A percentile compares a stretch with the other conserved stretches of the same genome.
phyloP scores from a whole-genome alignment of 2,329 filamentous ascomycete genomes.

The Sarocladium brachiariae region DNA sequence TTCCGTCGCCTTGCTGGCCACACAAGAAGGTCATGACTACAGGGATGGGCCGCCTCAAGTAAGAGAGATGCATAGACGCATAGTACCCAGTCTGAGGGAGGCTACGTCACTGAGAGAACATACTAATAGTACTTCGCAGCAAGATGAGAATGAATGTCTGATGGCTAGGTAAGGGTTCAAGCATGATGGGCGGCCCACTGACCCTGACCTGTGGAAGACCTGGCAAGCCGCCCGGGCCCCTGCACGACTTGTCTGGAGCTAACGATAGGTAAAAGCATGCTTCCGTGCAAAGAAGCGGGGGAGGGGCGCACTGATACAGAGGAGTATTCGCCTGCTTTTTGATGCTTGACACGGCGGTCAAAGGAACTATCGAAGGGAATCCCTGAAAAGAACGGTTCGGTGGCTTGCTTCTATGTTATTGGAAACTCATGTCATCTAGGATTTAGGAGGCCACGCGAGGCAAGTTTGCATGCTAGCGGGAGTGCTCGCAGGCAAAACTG shows the following conservation, averaged over 20 bases:
- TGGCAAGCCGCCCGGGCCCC: background rate
- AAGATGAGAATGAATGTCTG: no score
- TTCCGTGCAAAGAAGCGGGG: background rate
- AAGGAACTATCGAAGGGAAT: no score
- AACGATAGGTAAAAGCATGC: background rate
- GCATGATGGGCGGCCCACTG: no score
- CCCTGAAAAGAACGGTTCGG: background rate
- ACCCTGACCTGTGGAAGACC: no score
- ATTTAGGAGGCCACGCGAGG: background rate
- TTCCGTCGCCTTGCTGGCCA: no score
- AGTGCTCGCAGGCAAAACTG: no score
- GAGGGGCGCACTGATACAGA: background rate
- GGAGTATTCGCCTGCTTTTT: background rate
- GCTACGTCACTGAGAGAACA: background rate
- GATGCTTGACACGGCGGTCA: no score
- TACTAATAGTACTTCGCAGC: background rate
- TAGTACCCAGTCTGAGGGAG: background rate
- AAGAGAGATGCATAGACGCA: no score
- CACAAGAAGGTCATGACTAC: background rate
- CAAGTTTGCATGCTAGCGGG: no score
- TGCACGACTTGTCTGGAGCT: background rate
- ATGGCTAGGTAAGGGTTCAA: no score
- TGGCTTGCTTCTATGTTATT: background rate
- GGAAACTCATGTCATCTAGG: background rate
- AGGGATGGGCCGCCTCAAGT: background rate